A percentile compares a stretch with the other conserved stretches of the same genome.
These are phyloP conservation scores for Nyctanthes arbortristis DNA, from an alignment of 257 asterid species.

Conservation along the genomic window DNA sequence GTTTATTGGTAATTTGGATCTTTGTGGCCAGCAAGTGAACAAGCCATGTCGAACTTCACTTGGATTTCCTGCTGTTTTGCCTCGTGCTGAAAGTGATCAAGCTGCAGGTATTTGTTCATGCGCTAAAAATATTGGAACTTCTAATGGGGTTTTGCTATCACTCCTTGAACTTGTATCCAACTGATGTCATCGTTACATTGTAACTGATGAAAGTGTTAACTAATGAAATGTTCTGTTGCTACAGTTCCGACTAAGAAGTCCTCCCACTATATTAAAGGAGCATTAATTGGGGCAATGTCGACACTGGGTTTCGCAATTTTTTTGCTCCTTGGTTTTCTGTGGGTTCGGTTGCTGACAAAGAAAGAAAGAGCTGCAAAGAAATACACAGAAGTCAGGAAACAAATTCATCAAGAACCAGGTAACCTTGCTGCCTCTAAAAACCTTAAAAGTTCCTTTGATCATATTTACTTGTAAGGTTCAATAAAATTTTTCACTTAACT, in stretches of 20 bases:
- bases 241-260: conserved; percentile 63
- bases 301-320: conserved; percentile 65
- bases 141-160: not conserved
- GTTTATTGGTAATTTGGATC: conserved; percentile 93
- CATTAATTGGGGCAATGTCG: conserved; percentile 75
- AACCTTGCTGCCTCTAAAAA: conserved; percentile 7
- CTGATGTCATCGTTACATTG: not conserved
- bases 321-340: conserved; percentile 62
- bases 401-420: conserved; percentile 88
- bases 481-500: not conserved
- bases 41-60: conserved; percentile 92
- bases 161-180: not conserved
- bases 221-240: conserved; percentile 10
- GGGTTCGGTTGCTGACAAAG: conserved; percentile 71
- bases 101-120: conserved; percentile 57
- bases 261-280: conserved; percentile 74
- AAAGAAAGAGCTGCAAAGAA: conserved; percentile 80
- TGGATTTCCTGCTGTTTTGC: conserved; percentile 96
- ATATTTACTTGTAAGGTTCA: not conserved
- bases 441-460: not conserved
- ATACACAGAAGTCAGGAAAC: conserved; percentile 90
- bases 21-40: conserved; percentile 90
- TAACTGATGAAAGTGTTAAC: not conserved
- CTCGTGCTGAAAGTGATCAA: conserved; percentile 84
- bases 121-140: not conserved